Evolutionary conservation across 345 rosid genomes (phyloP).

Genomic region (Cardamine occulta): DNA sequence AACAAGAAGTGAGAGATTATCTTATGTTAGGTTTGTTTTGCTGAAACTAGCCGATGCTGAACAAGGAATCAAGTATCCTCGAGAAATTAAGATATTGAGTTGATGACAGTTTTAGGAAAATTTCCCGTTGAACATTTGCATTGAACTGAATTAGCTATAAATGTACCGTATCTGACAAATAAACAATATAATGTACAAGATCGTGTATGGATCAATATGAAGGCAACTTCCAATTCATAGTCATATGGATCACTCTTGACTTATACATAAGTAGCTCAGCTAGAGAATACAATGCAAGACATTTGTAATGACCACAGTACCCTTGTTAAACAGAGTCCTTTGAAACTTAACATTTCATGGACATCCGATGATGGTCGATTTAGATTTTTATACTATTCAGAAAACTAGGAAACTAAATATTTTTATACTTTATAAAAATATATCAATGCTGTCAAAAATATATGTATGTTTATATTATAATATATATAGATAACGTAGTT

Average conservation of each 20-base stretch:
- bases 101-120: neutral
- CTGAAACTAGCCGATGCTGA: conserved; percentile 23
- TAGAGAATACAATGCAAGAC: no score
- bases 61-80: neutral
- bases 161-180: neutral
- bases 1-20: conserved; percentile 41
- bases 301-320: no score
- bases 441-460: no score
- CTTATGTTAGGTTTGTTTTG: conserved; percentile 17
- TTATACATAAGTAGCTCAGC: no score
- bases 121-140: neutral
- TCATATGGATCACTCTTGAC: neutral
- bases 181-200: neutral
- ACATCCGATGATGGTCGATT: no score
- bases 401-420: no score
- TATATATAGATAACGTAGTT: no score
- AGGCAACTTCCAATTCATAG: neutral
- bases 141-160: neutral
- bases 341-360: no score
- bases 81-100: conserved; percentile 5
- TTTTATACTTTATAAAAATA: no score
- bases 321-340: no score
- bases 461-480: no score
- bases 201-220: neutral
- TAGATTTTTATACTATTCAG: no score